These are phyloP conservation scores for Pulveroboletus sp. DNA, from an alignment of 768 basidiomycete genomes.

Conservation along the genomic window DNA sequence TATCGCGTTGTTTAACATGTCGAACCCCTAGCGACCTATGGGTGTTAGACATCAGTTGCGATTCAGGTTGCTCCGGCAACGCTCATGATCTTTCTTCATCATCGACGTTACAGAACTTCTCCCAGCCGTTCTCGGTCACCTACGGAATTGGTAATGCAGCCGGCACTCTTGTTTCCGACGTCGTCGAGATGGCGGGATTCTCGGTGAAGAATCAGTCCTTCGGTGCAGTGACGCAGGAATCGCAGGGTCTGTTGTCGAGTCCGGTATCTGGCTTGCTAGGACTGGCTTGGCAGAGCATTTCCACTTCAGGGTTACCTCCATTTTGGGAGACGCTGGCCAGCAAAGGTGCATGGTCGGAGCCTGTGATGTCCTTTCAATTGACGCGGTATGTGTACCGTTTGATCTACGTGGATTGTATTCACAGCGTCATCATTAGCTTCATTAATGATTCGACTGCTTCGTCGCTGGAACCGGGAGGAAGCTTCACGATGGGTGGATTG, in stretches of 20 bases:
- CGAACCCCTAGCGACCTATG: slow-evolving; percentile 64
- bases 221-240: slow-evolving; percentile 54
- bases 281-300: slow-evolving; percentile 72
- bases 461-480: slow-evolving; percentile 61
- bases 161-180: slow-evolving; percentile 69
- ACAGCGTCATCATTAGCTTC: slow-evolving; percentile 29
- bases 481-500: slow-evolving; percentile 62
- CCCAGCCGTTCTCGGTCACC: slow-evolving; percentile 57
- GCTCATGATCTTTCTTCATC: slow-evolving; percentile 51
- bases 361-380: slow-evolving; percentile 81
- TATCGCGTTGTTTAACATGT: background rate
- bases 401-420: background rate
- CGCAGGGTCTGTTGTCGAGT: slow-evolving; percentile 49
- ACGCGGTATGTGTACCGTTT: slow-evolving; percentile 48
- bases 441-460: slow-evolving; percentile 40
- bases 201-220: slow-evolving; percentile 58
- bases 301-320: slow-evolving; percentile 66
- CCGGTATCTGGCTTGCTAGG: slow-evolving; percentile 86
- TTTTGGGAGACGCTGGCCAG: slow-evolving; percentile 81
- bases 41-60: slow-evolving; percentile 48
- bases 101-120: slow-evolving; percentile 50
- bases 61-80: slow-evolving; percentile 41
- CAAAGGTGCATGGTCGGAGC: slow-evolving; percentile 55
- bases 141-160: slow-evolving; percentile 80
- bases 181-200: slow-evolving; percentile 57